phyloP scores from a whole-genome alignment of 2,329 filamentous ascomycete species.

The Xylariaceae sp. region DNA sequence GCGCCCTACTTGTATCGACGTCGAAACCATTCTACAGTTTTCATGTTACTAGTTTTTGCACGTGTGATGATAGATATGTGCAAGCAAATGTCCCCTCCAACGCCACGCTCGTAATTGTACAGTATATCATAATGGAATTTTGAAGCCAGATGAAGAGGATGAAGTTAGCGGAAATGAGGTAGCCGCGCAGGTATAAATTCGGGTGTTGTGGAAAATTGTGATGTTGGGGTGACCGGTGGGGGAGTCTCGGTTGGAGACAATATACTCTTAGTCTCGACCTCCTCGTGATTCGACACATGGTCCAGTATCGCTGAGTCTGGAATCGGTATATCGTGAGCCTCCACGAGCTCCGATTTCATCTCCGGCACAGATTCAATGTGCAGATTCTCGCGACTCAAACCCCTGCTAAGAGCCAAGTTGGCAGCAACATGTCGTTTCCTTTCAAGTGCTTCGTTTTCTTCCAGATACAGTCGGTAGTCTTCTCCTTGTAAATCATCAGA shows the following conservation, averaged over 20 bases:
- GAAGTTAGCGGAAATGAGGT: conserved; percentile 45
- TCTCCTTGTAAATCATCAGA: conserved; percentile 49
- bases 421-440: conserved; percentile 48
- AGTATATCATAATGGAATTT: conserved; percentile 10
- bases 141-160: conserved; percentile 1
- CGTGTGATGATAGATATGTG: neutral
- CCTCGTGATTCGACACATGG: conserved; percentile 22
- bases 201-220: conserved; percentile 17
- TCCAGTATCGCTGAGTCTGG: conserved; percentile 27
- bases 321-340: conserved; percentile 27
- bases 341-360: conserved; percentile 29
- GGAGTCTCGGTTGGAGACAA: conserved; percentile 9
- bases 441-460: conserved; percentile 50
- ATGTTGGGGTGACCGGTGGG: conserved; percentile 7
- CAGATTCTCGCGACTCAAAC: conserved; percentile 37
- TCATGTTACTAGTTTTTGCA: neutral
- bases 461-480: conserved; percentile 44
- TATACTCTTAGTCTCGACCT: conserved; percentile 9
- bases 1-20: neutral
- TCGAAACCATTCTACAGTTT: neutral
- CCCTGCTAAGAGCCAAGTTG: conserved; percentile 45
- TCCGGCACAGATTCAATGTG: conserved; percentile 34
- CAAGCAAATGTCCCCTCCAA: conserved; percentile 8
- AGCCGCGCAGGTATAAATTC: conserved; percentile 54
- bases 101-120: conserved; percentile 19